A percentile compares a stretch with the other conserved stretches of the same genome.
These are phyloP conservation scores for Pythium guiyangense DNA, from an alignment of 352 stramenopile species.

Conservation along the genomic window DNA sequence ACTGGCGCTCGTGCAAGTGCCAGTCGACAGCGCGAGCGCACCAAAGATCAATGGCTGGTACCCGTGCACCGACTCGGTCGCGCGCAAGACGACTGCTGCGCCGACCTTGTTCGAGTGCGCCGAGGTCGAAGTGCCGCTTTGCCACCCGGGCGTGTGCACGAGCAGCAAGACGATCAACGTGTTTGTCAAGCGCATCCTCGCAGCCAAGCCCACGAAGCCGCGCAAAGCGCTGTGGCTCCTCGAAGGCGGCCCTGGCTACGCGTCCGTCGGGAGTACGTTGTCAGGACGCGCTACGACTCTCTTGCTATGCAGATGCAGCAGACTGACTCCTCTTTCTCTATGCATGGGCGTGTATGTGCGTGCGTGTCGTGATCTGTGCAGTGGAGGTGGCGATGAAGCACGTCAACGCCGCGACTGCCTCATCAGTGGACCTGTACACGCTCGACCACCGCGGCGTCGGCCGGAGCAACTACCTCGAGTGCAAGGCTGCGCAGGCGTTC, in stretches of 20 bases:
- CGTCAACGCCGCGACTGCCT: neutral
- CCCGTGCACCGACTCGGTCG: constrained; percentile 2
- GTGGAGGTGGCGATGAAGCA: constrained; percentile 14
- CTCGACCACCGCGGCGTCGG: constrained; percentile 37
- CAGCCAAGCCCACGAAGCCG: constrained; percentile 1
- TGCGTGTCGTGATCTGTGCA: too few relatives aligned
- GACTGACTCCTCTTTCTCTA: too few relatives aligned
- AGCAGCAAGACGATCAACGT: too few relatives aligned
- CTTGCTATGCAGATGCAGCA: too few relatives aligned
- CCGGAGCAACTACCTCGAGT: constrained; percentile 13
- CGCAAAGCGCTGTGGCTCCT: constrained; percentile 20
- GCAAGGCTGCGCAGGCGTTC: constrained; percentile 11
- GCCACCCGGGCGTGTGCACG: too few relatives aligned
- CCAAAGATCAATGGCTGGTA: constrained; percentile 26
- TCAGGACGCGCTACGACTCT: neutral
- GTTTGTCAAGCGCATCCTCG: constrained; percentile 22
- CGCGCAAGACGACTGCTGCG: constrained; percentile 13
- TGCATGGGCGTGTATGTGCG: too few relatives aligned
- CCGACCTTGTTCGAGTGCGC: constrained; percentile 22
- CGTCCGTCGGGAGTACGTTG: constrained; percentile 16
- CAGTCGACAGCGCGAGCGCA: too few relatives aligned
- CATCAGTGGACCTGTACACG: constrained; percentile 28
- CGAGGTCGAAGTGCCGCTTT: too few relatives aligned
- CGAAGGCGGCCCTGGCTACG: constrained; percentile 22
- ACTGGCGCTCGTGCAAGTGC: too few relatives aligned